These are phyloP conservation scores for Macrocybe sp. DNA, from an alignment of 1,284 basidiomycete genomes.

Conservation along the genomic window DNA sequence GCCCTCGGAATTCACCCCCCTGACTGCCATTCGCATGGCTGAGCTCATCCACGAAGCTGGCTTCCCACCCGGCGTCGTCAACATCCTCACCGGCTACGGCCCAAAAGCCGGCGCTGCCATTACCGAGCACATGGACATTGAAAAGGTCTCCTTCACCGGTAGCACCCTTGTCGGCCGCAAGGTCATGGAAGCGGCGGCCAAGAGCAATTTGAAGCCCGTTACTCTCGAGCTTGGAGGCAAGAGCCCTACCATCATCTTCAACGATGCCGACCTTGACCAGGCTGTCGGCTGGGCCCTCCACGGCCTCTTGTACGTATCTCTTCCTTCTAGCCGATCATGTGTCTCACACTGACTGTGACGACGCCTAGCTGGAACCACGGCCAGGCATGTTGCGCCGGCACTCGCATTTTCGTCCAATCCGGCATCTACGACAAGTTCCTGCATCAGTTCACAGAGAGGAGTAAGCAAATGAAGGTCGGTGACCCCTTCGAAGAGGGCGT, in stretches of 20 bases:
- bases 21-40: slow-evolving; percentile 66
- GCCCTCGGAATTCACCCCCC: slow-evolving; percentile 87
- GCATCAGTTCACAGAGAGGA: slow-evolving; percentile 52
- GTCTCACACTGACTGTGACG: slow-evolving; percentile 28
- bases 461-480: slow-evolving; percentile 52
- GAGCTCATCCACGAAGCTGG: slow-evolving; percentile 53
- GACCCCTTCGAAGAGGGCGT: slow-evolving; percentile 72
- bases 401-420: slow-evolving; percentile 82
- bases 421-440: slow-evolving; percentile 80
- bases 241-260: slow-evolving; percentile 75
- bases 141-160: slow-evolving; percentile 76
- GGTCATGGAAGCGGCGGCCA: slow-evolving; percentile 80
- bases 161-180: slow-evolving; percentile 79
- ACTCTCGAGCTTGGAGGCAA: slow-evolving; percentile 94
- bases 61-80: slow-evolving; percentile 66
- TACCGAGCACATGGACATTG: slow-evolving; percentile 59
- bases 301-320: slow-evolving; percentile 64
- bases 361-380: slow-evolving; percentile 72
- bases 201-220: slow-evolving; percentile 84
- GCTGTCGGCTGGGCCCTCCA: slow-evolving; percentile 80
- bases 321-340: slow-evolving; percentile 11
- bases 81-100: slow-evolving; percentile 79
- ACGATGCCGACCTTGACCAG: slow-evolving; percentile 73
- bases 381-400: slow-evolving; percentile 83
- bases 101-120: slow-evolving; percentile 53